Conservation (phyloP, 352 stramenopile genomes). For the Pythium aphanidermatum region DNA sequence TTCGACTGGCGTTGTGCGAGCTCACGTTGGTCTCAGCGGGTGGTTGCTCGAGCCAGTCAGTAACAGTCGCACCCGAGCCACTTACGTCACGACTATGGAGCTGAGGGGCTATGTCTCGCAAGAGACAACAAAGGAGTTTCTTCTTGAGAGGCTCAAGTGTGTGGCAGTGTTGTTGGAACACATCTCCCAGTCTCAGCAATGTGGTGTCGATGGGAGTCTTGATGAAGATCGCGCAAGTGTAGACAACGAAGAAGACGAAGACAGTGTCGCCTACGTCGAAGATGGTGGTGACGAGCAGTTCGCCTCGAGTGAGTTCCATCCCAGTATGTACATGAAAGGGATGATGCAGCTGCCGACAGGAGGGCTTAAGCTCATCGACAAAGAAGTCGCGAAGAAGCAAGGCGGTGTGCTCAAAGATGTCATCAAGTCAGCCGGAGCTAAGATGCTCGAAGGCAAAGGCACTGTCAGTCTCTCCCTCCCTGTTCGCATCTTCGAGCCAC, state of each 20-base stretch:
- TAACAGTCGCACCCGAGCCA: constrained; percentile 47
- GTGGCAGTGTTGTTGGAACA: constrained; percentile 59
- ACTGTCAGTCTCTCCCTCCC: constrained; percentile 76
- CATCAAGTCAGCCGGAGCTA: constrained; percentile 51
- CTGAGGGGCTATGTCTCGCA: constrained; percentile 42
- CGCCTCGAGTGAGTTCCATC: constrained; percentile 43
- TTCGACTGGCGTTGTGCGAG: constrained; percentile 34
- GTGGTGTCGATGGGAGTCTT: constrained; percentile 30
- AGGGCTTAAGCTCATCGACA: constrained; percentile 77
- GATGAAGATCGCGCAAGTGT: constrained; percentile 29
- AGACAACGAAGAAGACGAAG: constrained; percentile 32
- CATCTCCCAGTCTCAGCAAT: constrained; percentile 53
- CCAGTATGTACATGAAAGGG: constrained; percentile 71
- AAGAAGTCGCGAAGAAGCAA: constrained; percentile 83
- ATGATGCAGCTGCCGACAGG: constrained; percentile 72
- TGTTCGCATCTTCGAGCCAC: constrained; percentile 82
- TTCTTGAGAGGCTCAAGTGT: constrained; percentile 53
- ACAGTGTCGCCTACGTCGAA: constrained; percentile 23
- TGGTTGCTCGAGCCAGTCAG: constrained; percentile 75
- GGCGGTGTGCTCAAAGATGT: constrained; percentile 81
- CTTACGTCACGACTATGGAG: constrained; percentile 72
- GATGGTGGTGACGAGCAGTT: constrained; percentile 18
- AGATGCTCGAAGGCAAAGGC: constrained; percentile 32
- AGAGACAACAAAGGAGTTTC: constrained; percentile 38
- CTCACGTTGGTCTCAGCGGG: constrained; percentile 55